Conservation (phyloP, 306 rosid species). For the Rosa lucieae region DNA sequence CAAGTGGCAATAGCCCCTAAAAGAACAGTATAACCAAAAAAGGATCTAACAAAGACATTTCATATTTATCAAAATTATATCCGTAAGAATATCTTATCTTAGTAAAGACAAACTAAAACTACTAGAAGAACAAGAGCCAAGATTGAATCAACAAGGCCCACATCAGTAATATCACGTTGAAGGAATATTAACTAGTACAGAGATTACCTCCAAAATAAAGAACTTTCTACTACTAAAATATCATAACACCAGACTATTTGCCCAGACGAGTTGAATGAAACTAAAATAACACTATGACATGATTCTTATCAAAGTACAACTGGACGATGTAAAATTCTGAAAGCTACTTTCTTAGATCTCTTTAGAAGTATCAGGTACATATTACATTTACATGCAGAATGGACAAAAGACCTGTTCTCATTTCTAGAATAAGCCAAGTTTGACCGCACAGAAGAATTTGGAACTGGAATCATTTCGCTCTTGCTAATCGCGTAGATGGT, state of each 20-base stretch:
- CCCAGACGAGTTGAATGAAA: slow-evolving; percentile 38
- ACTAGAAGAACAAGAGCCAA: slow-evolving; percentile 43
- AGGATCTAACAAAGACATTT: slow-evolving; percentile 38
- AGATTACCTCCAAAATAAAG: slow-evolving; percentile 42
- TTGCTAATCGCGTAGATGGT: slow-evolving; percentile 70
- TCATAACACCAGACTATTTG: slow-evolving; percentile 40
- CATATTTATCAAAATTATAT: slow-evolving; percentile 28
- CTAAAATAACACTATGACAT: slow-evolving; percentile 37
- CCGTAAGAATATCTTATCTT: slow-evolving; percentile 36
- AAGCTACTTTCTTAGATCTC: slow-evolving; percentile 59
- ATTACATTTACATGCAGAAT: slow-evolving; percentile 87
- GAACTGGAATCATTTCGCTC: slow-evolving; percentile 85
- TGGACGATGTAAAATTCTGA: slow-evolving; percentile 44
- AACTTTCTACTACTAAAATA: slow-evolving; percentile 41
- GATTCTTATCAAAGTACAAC: slow-evolving; percentile 53
- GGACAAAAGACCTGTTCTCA: slow-evolving; percentile 99
- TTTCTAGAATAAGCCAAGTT: slow-evolving; percentile 85
- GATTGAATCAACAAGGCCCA: slow-evolving; percentile 48
- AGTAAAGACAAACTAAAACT: slow-evolving; percentile 34
- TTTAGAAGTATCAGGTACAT: slow-evolving; percentile 58
- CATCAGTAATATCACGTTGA: slow-evolving; percentile 49
- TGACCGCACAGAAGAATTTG: slow-evolving; percentile 72
- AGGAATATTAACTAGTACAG: slow-evolving; percentile 44
- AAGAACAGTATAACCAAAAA: slow-evolving; percentile 33
- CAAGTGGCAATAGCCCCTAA: slow-evolving; percentile 46